These are phyloP conservation scores for Rhynchosporium agropyri DNA, from an alignment of 2,329 filamentous ascomycete genomes.

Conservation along the genomic window DNA sequence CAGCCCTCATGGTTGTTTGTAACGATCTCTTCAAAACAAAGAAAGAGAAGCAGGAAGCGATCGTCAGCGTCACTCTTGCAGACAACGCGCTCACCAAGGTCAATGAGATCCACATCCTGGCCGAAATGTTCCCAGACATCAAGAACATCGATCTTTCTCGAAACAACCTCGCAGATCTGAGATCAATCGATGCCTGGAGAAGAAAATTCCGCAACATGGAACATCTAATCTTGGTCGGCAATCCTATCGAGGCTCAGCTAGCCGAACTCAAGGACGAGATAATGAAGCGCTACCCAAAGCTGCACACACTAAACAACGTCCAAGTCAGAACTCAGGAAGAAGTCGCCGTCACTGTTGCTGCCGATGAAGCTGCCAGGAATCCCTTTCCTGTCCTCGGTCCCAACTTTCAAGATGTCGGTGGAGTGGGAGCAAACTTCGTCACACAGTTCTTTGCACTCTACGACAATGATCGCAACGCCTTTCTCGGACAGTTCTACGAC, in stretches of 20 bases:
- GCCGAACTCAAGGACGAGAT: conserved; percentile 72
- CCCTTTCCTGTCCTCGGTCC: conserved; percentile 65
- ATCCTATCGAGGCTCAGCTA: conserved; percentile 66
- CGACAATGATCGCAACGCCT: conserved; percentile 67
- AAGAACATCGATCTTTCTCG: conserved; percentile 87
- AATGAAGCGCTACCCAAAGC: conserved; percentile 78
- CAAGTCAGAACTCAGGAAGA: conserved; percentile 75
- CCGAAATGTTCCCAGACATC: conserved; percentile 79
- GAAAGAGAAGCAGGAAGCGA: conserved; percentile 73
- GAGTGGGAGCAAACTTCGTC: conserved; percentile 76
- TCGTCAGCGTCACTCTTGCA: conserved; percentile 80
- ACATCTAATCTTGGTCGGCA: conserved; percentile 77
- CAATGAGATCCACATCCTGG: conserved; percentile 70
- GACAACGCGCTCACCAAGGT: conserved; percentile 79
- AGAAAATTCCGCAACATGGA: conserved; percentile 77
- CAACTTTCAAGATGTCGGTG: conserved; percentile 73
- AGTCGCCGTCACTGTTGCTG: conserved; percentile 58
- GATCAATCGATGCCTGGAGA: conserved; percentile 73
- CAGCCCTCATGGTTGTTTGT: conserved; percentile 85
- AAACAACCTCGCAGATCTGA: conserved; percentile 73
- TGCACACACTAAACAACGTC: conserved; percentile 75
- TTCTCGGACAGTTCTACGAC: conserved; percentile 74
- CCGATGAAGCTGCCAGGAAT: conserved; percentile 51
- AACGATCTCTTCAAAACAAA: conserved; percentile 73
- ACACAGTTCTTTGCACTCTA: conserved; percentile 73